phyloP scores from a whole-genome alignment of 2,329 filamentous ascomycete species.

The Fusarium irregulare region DNA sequence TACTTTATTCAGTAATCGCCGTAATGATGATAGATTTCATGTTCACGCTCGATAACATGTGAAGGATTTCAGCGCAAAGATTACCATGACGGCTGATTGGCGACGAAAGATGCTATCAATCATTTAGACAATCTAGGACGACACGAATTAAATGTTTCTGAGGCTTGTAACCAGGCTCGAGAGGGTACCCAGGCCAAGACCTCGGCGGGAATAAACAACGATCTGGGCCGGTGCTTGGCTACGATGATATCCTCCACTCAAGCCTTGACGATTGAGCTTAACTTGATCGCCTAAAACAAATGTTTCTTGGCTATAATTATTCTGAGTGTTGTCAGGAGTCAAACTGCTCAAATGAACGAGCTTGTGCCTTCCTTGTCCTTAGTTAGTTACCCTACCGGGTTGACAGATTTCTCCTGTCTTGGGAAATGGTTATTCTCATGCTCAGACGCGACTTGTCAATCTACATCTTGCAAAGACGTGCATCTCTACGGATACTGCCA shows the following conservation, averaged over 20 bases:
- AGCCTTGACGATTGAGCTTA: background rate
- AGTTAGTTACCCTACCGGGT: background rate
- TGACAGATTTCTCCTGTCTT: background rate
- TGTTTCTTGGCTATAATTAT: background rate
- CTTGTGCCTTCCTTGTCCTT: background rate
- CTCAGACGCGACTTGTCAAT: background rate
- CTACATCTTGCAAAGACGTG: background rate
- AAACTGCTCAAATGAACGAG: background rate
- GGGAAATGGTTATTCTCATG: background rate
- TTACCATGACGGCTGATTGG: too few relatives aligned
- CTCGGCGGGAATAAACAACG: background rate
- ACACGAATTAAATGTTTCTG: too few relatives aligned
- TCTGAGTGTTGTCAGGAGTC: background rate
- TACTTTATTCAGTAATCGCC: background rate
- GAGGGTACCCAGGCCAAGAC: background rate
- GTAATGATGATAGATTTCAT: background rate
- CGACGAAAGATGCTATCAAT: too few relatives aligned
- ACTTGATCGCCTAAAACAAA: background rate
- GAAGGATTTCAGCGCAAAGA: too few relatives aligned
- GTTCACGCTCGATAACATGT: background rate
- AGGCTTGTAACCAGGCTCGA: accelerated
- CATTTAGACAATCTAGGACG: too few relatives aligned
- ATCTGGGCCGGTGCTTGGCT: background rate
- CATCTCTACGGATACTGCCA: background rate
- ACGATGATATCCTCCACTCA: background rate